Evolutionary conservation across 371 early-diverging fungal species (phyloP).

Genomic region (Mortierella sp.): DNA sequence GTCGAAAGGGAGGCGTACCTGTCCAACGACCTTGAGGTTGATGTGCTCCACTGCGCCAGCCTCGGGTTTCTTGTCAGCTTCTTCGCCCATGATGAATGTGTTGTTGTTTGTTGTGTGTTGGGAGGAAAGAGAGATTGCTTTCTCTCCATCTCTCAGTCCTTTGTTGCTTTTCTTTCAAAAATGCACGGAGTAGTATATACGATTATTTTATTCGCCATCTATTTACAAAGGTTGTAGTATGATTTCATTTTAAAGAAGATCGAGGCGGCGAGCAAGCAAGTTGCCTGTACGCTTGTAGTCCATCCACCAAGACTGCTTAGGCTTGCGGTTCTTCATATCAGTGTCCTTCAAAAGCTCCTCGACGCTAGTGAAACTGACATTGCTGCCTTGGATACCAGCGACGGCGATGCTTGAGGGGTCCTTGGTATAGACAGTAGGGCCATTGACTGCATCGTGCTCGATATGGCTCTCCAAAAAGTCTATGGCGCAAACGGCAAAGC

Average conservation of each 20-base stretch:
- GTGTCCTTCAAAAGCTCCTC: constrained; percentile 75
- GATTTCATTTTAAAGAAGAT: constrained; percentile 26
- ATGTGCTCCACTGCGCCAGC: constrained; percentile 77
- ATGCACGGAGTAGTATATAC: neutral
- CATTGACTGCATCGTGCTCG: constrained; percentile 59
- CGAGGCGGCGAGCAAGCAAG: constrained; percentile 40
- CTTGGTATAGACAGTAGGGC: constrained; percentile 76
- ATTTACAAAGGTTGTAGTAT: neutral
- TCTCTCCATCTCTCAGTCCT: neutral
- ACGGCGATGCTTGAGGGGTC: constrained; percentile 77
- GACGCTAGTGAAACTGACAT: constrained; percentile 82
- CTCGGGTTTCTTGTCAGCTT: constrained; percentile 69
- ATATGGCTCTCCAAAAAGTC: constrained; percentile 63
- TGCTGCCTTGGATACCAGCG: constrained; percentile 87
- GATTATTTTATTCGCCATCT: neutral
- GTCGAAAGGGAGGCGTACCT: constrained; percentile 61
- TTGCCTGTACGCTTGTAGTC: constrained; percentile 59
- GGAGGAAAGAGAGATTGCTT: neutral
- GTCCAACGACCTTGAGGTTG: constrained; percentile 89
- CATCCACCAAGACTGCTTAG: constrained; percentile 87
- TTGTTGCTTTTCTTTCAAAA: neutral
- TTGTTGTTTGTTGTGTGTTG: constrained; percentile 55
- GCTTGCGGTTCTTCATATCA: constrained; percentile 84
- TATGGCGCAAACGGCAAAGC: constrained; percentile 83
- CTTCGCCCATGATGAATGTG: constrained; percentile 43